These are phyloP conservation scores for Solanum clarkiae DNA, from an alignment of 257 asterid species.

Conservation along the genomic window DNA sequence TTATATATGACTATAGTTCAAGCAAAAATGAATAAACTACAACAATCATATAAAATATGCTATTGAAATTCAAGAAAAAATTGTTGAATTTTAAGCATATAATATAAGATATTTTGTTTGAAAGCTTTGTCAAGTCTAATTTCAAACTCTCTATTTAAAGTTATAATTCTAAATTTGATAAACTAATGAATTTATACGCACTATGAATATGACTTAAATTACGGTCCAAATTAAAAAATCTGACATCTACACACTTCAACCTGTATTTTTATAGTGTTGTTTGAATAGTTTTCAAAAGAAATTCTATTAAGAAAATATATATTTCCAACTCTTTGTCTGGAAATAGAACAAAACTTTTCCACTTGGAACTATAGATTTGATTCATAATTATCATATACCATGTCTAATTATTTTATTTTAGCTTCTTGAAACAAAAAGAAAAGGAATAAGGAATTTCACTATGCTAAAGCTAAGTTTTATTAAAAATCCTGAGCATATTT, in stretches of 20 bases:
- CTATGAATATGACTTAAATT: neutral
- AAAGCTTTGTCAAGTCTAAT: neutral
- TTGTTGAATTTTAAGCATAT: neutral
- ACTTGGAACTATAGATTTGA: neutral
- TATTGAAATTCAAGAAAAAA: neutral
- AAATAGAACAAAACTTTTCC: neutral
- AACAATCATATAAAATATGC: neutral
- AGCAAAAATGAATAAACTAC: neutral
- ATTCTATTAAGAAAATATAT: neutral
- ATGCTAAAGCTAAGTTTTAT: neutral
- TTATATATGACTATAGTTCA: neutral
- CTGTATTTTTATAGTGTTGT: neutral
- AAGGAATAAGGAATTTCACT: neutral
- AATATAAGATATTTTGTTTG: neutral
- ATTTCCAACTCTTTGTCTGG: neutral
- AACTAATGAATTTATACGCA: neutral
- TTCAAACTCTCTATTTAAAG: neutral
- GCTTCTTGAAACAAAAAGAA: neutral
- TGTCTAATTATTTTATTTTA: neutral
- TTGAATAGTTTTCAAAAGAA: neutral
- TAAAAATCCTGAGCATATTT: neutral
- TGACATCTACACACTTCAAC: neutral
- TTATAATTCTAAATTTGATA: neutral
- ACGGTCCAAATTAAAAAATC: neutral
- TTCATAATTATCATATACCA: neutral